phyloP scores from a whole-genome alignment of 495 filamentous ascomycete species.

The Aspergillus sclerotioniger region DNA sequence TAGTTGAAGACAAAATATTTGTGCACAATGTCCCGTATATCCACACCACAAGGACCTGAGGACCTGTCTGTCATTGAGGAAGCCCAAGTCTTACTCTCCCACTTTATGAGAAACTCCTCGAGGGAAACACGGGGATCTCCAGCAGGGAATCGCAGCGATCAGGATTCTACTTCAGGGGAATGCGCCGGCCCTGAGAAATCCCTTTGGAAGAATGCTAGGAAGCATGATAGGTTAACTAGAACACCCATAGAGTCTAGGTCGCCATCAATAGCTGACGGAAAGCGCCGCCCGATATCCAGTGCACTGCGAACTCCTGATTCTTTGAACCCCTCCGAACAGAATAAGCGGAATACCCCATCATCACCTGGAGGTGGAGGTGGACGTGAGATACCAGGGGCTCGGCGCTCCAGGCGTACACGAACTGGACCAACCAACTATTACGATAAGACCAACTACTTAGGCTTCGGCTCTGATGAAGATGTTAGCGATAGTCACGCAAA shows the following conservation, averaged over 20 bases:
- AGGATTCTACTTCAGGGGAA: neutral
- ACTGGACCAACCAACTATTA: slow-evolving; percentile 30
- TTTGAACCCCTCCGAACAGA: neutral
- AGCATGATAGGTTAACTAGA: neutral
- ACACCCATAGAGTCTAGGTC: neutral
- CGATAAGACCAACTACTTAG: slow-evolving; percentile 5
- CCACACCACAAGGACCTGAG: slow-evolving; percentile 8
- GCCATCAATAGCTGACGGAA: neutral
- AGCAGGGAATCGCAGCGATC: neutral
- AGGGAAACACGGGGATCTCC: slow-evolving; percentile 9
- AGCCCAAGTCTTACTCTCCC: slow-evolving; percentile 19
- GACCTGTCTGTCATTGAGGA: slow-evolving; percentile 18
- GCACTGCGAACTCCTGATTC: neutral
- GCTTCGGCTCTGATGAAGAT: slow-evolving; percentile 14
- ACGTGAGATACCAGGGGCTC: slow-evolving; percentile 4
- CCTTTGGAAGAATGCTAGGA: neutral
- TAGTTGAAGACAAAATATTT: neutral
- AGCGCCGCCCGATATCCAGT: neutral
- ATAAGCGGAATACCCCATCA: neutral
- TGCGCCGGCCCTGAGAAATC: neutral
- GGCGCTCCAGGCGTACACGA: slow-evolving; percentile 26
- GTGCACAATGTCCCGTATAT: neutral
- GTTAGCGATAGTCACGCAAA: neutral
- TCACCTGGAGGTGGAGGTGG: neutral
- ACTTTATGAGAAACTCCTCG: slow-evolving; percentile 21